Base-by-base conservation (phyloP, 352 stramenopile species). In the Phytophthora colocasiae region DNA sequence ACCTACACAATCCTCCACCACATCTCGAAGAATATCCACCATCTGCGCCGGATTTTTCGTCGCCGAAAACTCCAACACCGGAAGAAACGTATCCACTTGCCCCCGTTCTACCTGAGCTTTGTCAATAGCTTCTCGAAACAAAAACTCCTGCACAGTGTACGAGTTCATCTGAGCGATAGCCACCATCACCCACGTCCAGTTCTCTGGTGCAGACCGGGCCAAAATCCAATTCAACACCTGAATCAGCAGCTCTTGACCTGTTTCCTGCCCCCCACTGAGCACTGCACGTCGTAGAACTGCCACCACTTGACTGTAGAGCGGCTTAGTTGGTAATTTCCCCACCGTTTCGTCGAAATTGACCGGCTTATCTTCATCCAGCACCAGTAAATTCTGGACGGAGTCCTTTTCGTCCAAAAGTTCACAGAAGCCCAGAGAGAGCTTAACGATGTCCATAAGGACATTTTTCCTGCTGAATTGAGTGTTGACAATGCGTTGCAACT, bases 101-200 rank as follows among this genome's bases (percentile, higher is more conserved):
- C 54, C 5, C 8, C 9, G 8, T 36, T 32, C n/a, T 19, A 56
- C 19, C 8, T 65, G 56, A 50, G 47, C 58, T 29, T 59, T 56
- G 4, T n/a, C 40, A 39, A 88, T 49, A 5, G 70, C 48, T 52
- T 80, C 55, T 27, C 58, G 58, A 17, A 89, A 61, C 19, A 92
- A 52, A 58, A 85, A 88, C 4, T 87, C 68, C n/a, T 79, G 63
- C 4, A 85, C 55, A 12, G 39, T 57, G 40, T 71, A 81, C 32
- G 80, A 75, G 41, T 90, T 79, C 43, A 73, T 75, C 27, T 85
- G 63, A 6, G 72, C 75, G 24, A 87, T 58, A 4, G 79, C 69
- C 32, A 71, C 62, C 22, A 91, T 59, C 19, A 89, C 12, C 81
- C 81, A 92, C 43, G 47, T 80, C 80, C 80, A 89, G n/a, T 70